Base-by-base conservation (phyloP, 768 basidiomycete genomes). In the Russula griseocarnosa region DNA sequence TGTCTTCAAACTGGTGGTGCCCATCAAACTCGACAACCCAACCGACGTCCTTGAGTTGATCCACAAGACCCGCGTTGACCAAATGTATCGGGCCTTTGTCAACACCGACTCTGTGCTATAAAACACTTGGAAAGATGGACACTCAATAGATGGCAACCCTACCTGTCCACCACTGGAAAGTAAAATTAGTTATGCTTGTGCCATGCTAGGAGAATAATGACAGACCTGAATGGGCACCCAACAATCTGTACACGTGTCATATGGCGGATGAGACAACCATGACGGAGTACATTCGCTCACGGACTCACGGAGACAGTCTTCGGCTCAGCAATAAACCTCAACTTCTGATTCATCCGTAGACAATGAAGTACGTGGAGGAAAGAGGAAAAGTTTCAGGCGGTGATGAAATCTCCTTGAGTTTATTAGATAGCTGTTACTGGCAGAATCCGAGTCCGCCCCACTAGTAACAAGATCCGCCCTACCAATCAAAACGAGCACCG, bases 181-280 rank as follows among this genome's bases (percentile, higher is more conserved):
- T 61, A 38, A 54, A 18, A 69, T 55, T 62, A 52, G 59, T 44
- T 56, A 20, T 16, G 6, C 11, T 30, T 11, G 8, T 18, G 16
- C 2, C 14, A 40, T 11, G 1, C 46, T 32, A 18, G 34, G 20
- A 40, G 50, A 64, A 59, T 62, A 52, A 42, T 50, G 51, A 78
- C 84, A 73, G 70, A 92, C 94, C 90, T 93, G 82, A 97, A 97
- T 18, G 95, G 95, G 77, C 94, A 97, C 30, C 92, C 94, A 32
- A 98, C 87, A 70, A 98, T 90, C 88, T 94, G 66, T 42, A 54
- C 42, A 42, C 59, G 34, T 64, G 63, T 54, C 71, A 58, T 70
- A 26, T 22, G 46, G 57, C 30, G 26, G 54, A 49, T 14, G n/a
- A 38, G 36, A 61, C 38, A 60, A 50, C 22, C 38, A 18, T 14